Conservation (phyloP, 2,329 filamentous ascomycete species). For the Pezicula neosporulosa region DNA sequence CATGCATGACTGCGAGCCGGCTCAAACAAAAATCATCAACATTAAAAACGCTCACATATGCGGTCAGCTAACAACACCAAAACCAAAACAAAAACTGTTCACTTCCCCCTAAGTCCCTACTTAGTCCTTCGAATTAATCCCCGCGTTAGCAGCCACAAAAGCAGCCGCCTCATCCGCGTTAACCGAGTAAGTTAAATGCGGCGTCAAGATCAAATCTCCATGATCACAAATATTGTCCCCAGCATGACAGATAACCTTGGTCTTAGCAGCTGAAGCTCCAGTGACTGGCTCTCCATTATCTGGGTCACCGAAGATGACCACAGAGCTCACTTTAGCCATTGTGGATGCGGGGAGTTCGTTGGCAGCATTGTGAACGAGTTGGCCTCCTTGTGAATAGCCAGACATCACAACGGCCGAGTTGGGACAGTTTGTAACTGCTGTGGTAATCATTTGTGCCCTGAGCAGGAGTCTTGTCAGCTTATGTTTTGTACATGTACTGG, state of each 20-base stretch:
- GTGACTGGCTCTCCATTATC: constrained; percentile 17
- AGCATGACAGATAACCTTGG: constrained; percentile 19
- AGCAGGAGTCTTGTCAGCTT: neutral
- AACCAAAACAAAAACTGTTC: too few species aligned
- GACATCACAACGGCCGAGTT: constrained; percentile 19
- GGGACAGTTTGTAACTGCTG: constrained; percentile 14
- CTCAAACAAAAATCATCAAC: too few species aligned
- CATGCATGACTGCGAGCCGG: too few species aligned
- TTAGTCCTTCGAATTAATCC: neutral
- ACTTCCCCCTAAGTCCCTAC: too few species aligned
- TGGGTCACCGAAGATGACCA: constrained; percentile 24
- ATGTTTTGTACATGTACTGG: neutral
- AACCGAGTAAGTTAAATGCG: constrained; percentile 13
- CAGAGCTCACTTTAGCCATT: constrained; percentile 14
- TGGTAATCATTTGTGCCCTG: constrained; percentile 9
- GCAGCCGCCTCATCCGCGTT: neutral
- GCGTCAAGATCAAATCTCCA: constrained; percentile 5
- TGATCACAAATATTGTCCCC: constrained; percentile 20
- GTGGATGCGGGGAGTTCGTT: constrained; percentile 9
- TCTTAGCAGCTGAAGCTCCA: constrained; percentile 13
- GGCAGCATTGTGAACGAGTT: constrained; percentile 24
- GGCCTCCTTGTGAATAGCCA: constrained; percentile 20
- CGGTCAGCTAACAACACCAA: too few species aligned
- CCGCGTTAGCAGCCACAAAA: neutral
- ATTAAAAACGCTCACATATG: too few species aligned